Base-by-base conservation (phyloP, 495 filamentous ascomycete species). In the Podospora didyma region DNA sequence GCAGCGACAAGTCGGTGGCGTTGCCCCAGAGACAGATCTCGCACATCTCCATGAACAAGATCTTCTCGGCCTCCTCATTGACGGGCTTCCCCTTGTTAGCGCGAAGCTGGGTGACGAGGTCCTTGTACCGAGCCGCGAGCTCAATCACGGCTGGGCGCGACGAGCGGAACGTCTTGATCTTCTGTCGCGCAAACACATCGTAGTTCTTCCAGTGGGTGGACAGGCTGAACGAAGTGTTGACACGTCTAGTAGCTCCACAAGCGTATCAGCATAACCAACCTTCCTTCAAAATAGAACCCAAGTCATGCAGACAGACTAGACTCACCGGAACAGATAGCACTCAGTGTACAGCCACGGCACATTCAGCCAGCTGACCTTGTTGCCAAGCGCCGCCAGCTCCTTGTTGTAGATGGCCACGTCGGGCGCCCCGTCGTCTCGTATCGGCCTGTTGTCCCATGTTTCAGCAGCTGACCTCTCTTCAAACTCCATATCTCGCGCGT, bases 11-110 rank as follows among this genome's bases (percentile, higher is more conserved):
- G 62, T 97, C 95, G 0, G 93, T 97, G 4, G 95, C 94, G 71
- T 98, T 97, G 9, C 94, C 95, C 94, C 94, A 97, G 19, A 97
- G 81, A 65, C 94, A 97, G 60, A 97, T 94, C 75, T 97, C 91
- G 73, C 86, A 92, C 87, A 97, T 96, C 69, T 97, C 94, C 2
- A 75, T 81, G 70, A 98, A 98, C 17, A 97, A 70, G 1, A 92
- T 66, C 59, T 82, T 80, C 58, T 95, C 88, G 0, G 88, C 86
- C 57, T 89, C 79, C 23, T 86, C 86, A 51, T 80, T 81, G 71
- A 16, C 74, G 26, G n/a, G 71, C 46, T 57, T 63, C 46, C 75
- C 73, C 17, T 60, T 63, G 48, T 75, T 62, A 45, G 77, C 72
- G 17, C 54, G 61, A 34, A 90, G 69, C 64, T 89, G 84, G 10